phyloP scores from a whole-genome alignment of 176 grass and related monocot species.

The Eragrostis nindensis region DNA sequence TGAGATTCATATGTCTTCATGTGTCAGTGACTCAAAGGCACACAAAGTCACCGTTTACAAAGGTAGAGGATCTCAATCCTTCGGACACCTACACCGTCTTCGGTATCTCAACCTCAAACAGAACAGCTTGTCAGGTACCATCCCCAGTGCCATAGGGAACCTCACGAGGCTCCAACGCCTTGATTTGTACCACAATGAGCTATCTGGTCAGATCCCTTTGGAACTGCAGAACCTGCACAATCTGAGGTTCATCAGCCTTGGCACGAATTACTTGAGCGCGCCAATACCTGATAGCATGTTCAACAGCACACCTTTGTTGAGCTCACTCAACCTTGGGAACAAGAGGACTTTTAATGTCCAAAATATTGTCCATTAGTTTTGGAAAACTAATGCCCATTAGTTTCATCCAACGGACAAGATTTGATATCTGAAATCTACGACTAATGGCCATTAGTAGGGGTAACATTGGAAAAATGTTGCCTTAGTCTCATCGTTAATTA shows the following conservation, averaged over 20 bases:
- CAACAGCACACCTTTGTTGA: not conserved
- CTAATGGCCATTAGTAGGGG: too few species aligned
- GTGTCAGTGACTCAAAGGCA: too few species aligned
- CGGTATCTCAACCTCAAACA: not conserved
- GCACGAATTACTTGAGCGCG: not conserved
- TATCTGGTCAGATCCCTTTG: not conserved
- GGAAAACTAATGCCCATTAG: too few species aligned
- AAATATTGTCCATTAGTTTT: too few species aligned
- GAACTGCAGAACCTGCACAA: not conserved
- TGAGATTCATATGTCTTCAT: too few species aligned
- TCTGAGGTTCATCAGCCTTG: not conserved
- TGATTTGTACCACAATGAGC: not conserved
- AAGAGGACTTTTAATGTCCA: too few species aligned
- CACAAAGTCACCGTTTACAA: too few species aligned
- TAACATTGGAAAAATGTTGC: too few species aligned
- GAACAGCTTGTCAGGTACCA: slow-evolving; percentile 22
- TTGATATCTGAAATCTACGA: too few species aligned
- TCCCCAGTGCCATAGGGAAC: not conserved
- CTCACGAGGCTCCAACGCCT: not conserved
- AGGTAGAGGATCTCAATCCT: too few species aligned
- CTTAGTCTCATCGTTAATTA: too few species aligned
- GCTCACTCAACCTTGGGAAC: not conserved
- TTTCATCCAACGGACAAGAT: too few species aligned
- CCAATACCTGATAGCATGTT: not conserved
- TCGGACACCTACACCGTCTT: slow-evolving; percentile 14